phyloP scores from a whole-genome alignment of 768 basidiomycete genomes.

The Lactarius trivialis region DNA sequence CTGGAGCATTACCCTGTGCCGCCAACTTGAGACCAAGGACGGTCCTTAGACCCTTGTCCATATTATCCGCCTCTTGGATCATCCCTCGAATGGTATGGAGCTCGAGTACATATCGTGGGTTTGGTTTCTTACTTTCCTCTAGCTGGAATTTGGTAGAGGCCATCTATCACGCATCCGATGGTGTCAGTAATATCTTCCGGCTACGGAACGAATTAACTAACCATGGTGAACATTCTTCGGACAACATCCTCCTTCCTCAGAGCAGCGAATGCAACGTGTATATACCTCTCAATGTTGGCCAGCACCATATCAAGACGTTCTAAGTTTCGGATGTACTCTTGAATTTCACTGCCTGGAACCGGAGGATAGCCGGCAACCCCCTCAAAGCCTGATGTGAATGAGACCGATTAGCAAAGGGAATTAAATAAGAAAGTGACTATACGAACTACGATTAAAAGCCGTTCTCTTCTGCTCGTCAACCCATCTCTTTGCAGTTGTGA shows the following conservation, averaged over 20 bases:
- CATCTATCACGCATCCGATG: neutral
- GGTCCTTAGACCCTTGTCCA: slow-evolving; percentile 14
- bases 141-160: slow-evolving; percentile 15
- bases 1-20: neutral
- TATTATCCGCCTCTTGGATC: slow-evolving; percentile 22
- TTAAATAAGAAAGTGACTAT: neutral
- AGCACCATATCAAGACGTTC: slow-evolving; percentile 17
- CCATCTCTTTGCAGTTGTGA: neutral
- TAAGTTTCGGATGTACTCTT: slow-evolving; percentile 16
- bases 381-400: neutral
- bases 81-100: slow-evolving; percentile 22
- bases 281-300: slow-evolving; percentile 6
- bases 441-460: slow-evolving; percentile 2
- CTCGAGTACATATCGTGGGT: slow-evolving; percentile 19
- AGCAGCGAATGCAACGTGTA: slow-evolving; percentile 1
- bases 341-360: slow-evolving; percentile 4
- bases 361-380: neutral
- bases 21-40: neutral
- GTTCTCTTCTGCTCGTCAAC: slow-evolving; percentile 7
- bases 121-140: slow-evolving; percentile 8
- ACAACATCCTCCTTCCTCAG: slow-evolving; percentile 4
- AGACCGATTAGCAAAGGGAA: neutral
- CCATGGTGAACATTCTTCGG: slow-evolving; percentile 11
- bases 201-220: neutral
- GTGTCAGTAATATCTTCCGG: neutral